Base-by-base conservation (phyloP, 495 filamentous ascomycete genomes). In the Neurospora intermedia region DNA sequence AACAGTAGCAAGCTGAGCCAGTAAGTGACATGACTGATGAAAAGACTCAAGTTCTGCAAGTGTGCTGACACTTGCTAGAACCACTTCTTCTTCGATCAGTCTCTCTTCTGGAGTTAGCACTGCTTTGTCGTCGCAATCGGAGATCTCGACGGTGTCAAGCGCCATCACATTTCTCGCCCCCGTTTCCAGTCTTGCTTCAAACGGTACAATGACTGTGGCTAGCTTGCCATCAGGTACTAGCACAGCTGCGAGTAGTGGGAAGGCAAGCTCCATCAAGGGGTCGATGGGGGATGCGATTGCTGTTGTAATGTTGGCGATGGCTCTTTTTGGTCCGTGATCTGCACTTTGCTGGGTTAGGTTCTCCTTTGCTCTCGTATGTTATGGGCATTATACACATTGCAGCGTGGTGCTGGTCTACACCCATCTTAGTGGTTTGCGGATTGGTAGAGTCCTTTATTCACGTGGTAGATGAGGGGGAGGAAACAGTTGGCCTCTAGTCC, bases 211-310 rank as follows among this genome's bases (percentile, higher is more conserved):
- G 54, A 35, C 54, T 35, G 54, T 62, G 54, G 54, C 54, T 62
- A 62, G 54, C 27, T 35, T 35, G 3, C 54, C 54, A 18, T 62
- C 54, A 15, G 54, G 27, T 62, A 62, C 15, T 46, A 46, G 43
- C 43, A 5, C 43, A 4, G 43, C 43, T 31, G 27, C 16, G 27
- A 35, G 3, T 8, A 35, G 27, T 6, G 54, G 54, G 35, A 62
- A 35, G 54, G 54, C 54, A 62, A 62, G 54, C 54, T 62, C 38
- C 41, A 23, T 72, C 27, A 75, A 74, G 11, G 76, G 78, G 69
- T 78, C 75, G 7, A 73, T 81, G 20, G 77, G 74, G 7, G 81
- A 76, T 10, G 75, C 78, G 16, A 75, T 82, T 69, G 76, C 74
- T 18, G 79, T 75, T 20, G 72, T 79, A n/a, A 74, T 82, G 74